phyloP scores from a whole-genome alignment of 768 basidiomycete species.

The Chalciporus piperatus region DNA sequence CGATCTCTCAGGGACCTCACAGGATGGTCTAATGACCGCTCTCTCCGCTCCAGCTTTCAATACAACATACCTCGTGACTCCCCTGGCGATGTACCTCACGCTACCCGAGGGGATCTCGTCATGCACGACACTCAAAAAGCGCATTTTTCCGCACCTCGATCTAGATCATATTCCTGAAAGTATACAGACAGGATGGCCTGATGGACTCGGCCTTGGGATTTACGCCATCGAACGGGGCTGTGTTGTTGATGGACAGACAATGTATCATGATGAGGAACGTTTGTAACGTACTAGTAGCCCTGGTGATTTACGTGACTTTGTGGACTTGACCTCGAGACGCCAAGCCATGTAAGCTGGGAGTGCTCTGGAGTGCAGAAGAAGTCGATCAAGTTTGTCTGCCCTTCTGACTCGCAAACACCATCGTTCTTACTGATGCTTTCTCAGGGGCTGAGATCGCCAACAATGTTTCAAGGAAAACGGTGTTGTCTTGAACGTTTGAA shows the following conservation, averaged over 20 bases:
- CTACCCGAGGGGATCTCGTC: conserved; percentile 15
- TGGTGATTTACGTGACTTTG: background rate
- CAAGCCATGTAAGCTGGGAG: background rate
- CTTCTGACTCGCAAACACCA: too few relatives aligned
- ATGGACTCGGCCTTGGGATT: conserved; percentile 34
- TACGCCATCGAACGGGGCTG: conserved; percentile 23
- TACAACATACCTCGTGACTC: conserved; percentile 29
- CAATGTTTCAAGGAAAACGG: too few relatives aligned
- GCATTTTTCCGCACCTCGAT: conserved; percentile 38
- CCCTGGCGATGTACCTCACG: conserved; percentile 24
- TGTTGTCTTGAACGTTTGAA: too few relatives aligned
- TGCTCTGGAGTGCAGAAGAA: too few relatives aligned
- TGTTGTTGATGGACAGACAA: background rate
- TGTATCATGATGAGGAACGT: background rate
- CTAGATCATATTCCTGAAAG: conserved; percentile 36
- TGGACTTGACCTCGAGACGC: background rate
- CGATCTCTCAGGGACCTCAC: conserved; percentile 31
- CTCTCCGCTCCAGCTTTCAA: conserved; percentile 12
- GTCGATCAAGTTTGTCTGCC: too few relatives aligned
- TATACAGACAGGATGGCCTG: conserved; percentile 24
- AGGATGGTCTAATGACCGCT: conserved; percentile 13
- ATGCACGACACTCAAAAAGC: conserved; percentile 24
- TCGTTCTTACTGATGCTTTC: too few relatives aligned
- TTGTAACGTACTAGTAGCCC: conserved; percentile 2
- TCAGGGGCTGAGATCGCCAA: too few relatives aligned